Percentiles rank a stretch among this genome's conserved stretches.
These are phyloP conservation scores for Fusarium sp. DNA, from an alignment of 2,329 filamentous ascomycete species.

Conservation along the genomic window DNA sequence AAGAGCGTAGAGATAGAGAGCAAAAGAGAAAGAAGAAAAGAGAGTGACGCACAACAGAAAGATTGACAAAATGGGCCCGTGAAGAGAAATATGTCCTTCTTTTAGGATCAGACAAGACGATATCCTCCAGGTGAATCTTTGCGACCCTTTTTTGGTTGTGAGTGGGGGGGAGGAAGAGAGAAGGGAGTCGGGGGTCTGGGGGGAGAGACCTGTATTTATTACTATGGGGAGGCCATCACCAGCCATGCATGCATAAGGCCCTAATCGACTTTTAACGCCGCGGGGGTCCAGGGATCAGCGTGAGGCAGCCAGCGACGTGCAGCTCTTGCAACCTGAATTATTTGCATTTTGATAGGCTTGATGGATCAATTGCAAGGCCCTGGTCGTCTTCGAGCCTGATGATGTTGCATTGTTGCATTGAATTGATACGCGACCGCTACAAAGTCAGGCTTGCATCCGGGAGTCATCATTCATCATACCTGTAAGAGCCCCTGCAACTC, in stretches of 20 bases:
- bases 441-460: constrained; percentile 6
- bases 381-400: constrained; percentile 5
- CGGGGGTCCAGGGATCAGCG: constrained; percentile 24
- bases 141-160: constrained; percentile 68
- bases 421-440: constrained; percentile 11
- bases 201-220: constrained; percentile 44
- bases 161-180: constrained; percentile 63
- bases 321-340: constrained; percentile 16
- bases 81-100: constrained; percentile 59
- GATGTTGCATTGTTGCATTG: constrained; percentile 20
- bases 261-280: constrained; percentile 20
- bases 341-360: constrained; percentile 10
- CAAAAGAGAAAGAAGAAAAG: constrained; percentile 48
- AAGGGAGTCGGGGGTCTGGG: constrained; percentile 30
- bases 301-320: constrained; percentile 22
- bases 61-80: constrained; percentile 66
- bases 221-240: constrained; percentile 8
- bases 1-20: constrained; percentile 57
- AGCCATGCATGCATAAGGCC: constrained; percentile 31
- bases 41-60: constrained; percentile 54
- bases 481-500: constrained; percentile 6
- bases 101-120: constrained; percentile 59
- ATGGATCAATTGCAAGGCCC: constrained; percentile 11
- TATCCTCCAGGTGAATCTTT: constrained; percentile 65
- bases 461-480: constrained; percentile 5